Evolutionary conservation across 1,284 basidiomycete species (phyloP), one percentile per base, ranked within the genome.

Genomic region (Pseudozyma thailandica): DNA sequence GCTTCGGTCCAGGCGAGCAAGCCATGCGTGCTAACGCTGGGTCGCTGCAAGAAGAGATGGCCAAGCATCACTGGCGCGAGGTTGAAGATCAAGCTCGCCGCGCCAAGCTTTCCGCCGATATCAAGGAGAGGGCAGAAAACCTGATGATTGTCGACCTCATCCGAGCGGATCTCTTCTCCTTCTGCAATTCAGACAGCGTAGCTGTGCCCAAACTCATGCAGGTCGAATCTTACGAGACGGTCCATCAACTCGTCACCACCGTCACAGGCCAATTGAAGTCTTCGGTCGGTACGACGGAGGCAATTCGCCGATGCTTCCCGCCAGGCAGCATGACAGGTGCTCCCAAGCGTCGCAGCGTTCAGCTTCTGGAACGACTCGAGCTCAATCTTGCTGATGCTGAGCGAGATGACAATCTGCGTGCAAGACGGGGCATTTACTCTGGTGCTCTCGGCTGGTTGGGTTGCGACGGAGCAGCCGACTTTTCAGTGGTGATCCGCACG

Each of bases 101-200:
- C 13, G 62, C 76, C 23, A 80, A 87, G 2, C 85, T 98, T 28
- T 86, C 87, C 21, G 89, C 88, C 6, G 94, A 92, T 80, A 85
- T 86, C 39, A 98, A 98, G 84, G 95, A 98, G 83, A 89, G 95
- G 1, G 95, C 94, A 0, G 95, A 98, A 85, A 98, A 98, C 81
- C 85, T 98, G 51, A 98, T 98, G 95, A 98, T 98, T 72, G 95
- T 97, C 21, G 95, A 98, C 81, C 87, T 98, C 38, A 97, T 97
- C 76, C 89, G 94, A 15, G 92, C 96, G 59, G 95, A 98, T 84
- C 85, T 98, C 28, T 89, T 85, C 84, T 89, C 79, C 85, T 92
- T 78, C 85, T 97, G 74, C 74, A 78, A 77, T 86, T 91, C 68
- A 83, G 91, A 81, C 82, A 90, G 85, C 48, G 94, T 98, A 6